phyloP scores from a whole-genome alignment of 441 rosid species.

The Pelargonium citronellum region DNA sequence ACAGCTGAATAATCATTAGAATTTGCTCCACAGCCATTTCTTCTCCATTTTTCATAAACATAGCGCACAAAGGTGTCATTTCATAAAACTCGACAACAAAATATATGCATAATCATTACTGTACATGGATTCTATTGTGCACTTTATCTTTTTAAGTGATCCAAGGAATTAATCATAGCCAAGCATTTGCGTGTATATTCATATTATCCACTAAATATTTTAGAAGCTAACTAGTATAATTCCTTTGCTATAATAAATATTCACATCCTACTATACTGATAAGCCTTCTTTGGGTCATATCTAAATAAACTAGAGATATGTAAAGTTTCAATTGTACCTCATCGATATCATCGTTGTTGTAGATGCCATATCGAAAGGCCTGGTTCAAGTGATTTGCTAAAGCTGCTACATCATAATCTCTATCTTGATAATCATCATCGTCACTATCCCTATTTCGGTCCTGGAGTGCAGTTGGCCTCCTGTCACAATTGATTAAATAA shows the following conservation, averaged over 20 bases:
- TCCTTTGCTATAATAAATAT: background rate
- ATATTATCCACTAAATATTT: background rate
- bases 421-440: constrained; percentile 81
- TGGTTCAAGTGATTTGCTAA: constrained; percentile 84
- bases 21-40: background rate
- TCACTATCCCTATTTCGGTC: constrained; percentile 89
- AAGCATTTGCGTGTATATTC: background rate
- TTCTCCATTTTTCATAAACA: background rate
- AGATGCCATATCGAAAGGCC: constrained; percentile 77
- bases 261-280: background rate
- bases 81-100: background rate
- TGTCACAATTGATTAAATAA: constrained; percentile 23
- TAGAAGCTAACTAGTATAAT: background rate
- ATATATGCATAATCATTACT: constrained; percentile 1
- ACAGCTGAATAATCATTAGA: background rate
- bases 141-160: background rate
- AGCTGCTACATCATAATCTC: constrained; percentile 93
- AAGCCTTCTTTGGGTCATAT: background rate
- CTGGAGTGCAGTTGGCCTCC: constrained; percentile 88
- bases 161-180: background rate
- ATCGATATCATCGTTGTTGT: constrained; percentile 69
- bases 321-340: constrained; percentile 44
- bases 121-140: background rate
- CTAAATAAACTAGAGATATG: background rate
- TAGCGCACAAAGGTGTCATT: background rate